These are phyloP conservation scores for Crinitomyces ghanaensis DNA, from an alignment of 805 yeast genomes.

Conservation along the genomic window DNA sequence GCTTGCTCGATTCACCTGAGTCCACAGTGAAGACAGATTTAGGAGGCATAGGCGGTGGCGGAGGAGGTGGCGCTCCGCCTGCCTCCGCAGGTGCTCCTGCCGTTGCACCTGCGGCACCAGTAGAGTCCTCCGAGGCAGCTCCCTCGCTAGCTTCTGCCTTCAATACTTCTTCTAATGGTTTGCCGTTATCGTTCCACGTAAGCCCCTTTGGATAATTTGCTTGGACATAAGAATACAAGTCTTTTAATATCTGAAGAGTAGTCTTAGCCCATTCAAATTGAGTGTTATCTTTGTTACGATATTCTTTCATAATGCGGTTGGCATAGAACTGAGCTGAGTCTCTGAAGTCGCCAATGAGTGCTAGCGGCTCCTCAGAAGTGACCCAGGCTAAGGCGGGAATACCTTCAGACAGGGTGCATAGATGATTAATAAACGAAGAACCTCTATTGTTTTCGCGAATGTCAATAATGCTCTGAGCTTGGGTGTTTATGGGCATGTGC, in stretches of 20 bases:
- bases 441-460: constrained; percentile 67
- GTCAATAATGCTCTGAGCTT: constrained; percentile 44
- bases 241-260: constrained; percentile 54
- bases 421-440: constrained; percentile 52
- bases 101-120: constrained; percentile 30
- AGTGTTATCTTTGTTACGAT: constrained; percentile 53
- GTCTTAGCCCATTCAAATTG: constrained; percentile 75
- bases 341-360: constrained; percentile 67
- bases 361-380: constrained; percentile 61
- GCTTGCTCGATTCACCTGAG: constrained; percentile 14
- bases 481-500: constrained; percentile 57
- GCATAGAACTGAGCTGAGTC: constrained; percentile 94
- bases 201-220: constrained; percentile 78
- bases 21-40: constrained; percentile 43
- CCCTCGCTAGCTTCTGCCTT: constrained; percentile 17
- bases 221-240: constrained; percentile 61
- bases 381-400: constrained; percentile 89
- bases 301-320: constrained; percentile 78
- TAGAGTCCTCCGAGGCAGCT: constrained; percentile 20
- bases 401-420: constrained; percentile 82
- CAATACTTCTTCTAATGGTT: constrained; percentile 42
- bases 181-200: constrained; percentile 58
- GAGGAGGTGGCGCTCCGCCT: constrained; percentile 23
- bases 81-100: constrained; percentile 29
- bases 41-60: constrained; percentile 84